These are phyloP conservation scores for Gonium pectorale DNA, from an alignment of 139 green algal genomes.

Conservation along the genomic window DNA sequence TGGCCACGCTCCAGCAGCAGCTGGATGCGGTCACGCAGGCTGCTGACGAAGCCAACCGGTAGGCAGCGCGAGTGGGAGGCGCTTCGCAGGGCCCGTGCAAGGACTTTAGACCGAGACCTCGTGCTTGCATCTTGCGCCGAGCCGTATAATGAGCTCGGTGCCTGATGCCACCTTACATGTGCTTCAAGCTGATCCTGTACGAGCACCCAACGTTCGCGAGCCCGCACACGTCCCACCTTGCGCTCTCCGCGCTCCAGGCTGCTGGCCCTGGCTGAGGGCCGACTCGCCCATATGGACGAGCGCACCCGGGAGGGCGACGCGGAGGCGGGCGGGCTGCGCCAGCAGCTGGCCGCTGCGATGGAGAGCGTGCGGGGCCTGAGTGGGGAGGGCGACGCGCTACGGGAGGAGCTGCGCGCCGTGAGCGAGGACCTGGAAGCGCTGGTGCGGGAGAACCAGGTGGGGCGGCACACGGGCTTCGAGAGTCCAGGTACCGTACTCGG, in stretches of 20 bases:
- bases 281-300: slow-evolving; percentile 54
- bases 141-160: too few species aligned
- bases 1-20: slow-evolving; percentile 45
- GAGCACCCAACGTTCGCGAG: too few species aligned
- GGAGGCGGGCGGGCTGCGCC: slow-evolving; percentile 44
- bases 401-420: slow-evolving; percentile 69
- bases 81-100: too few species aligned
- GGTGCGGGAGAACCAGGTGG: slow-evolving; percentile 80
- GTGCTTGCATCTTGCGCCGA: too few species aligned
- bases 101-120: too few species aligned
- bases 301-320: slow-evolving; percentile 42
- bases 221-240: neutral
- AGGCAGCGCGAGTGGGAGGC: too few species aligned
- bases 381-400: slow-evolving; percentile 54
- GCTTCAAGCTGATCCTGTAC: neutral
- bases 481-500: too few species aligned
- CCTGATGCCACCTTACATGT: too few species aligned
- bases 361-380: slow-evolving; percentile 24
- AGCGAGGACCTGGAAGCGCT: slow-evolving; percentile 73
- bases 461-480: too few species aligned
- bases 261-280: slow-evolving; percentile 67
- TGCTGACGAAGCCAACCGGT: neutral
- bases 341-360: slow-evolving; percentile 53
- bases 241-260: slow-evolving; percentile 41
- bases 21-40: slow-evolving; percentile 45